These are phyloP conservation scores for Podospora tetraspora DNA, from an alignment of 495 filamentous ascomycete genomes.

Conservation along the genomic window DNA sequence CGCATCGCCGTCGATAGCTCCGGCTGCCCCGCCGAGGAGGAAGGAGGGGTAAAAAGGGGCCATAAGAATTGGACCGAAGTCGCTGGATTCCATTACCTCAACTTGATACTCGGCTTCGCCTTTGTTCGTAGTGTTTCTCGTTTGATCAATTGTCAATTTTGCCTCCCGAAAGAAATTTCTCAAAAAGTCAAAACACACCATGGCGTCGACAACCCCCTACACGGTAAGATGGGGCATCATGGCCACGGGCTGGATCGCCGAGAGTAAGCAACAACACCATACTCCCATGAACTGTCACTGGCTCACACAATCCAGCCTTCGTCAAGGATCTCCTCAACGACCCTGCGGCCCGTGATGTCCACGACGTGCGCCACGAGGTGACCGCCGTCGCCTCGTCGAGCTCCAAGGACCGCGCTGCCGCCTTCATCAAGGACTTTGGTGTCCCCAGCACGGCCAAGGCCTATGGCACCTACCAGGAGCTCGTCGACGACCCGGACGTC, in stretches of 20 bases:
- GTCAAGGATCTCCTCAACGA: constrained; percentile 76
- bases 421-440: constrained; percentile 64
- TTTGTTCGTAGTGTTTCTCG: not conserved
- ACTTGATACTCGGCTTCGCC: not conserved
- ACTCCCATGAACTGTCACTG: not conserved
- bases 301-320: constrained; percentile 43
- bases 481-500: constrained; percentile 69
- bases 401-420: constrained; percentile 57
- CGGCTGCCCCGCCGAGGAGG: not conserved
- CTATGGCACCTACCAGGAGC: constrained; percentile 75
- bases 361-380: constrained; percentile 72
- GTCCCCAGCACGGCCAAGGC: constrained; percentile 62
- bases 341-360: constrained; percentile 63
- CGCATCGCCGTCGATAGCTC: not conserved
- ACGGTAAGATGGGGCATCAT: constrained; percentile 75
- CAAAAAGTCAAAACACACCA: constrained; percentile 14
- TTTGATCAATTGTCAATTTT: not conserved
- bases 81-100: not conserved
- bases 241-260: constrained; percentile 76
- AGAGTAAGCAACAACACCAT: constrained; percentile 43
- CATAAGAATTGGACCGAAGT: not conserved
- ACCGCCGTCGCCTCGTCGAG: constrained; percentile 78
- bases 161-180: not conserved
- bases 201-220: constrained; percentile 47
- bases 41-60: not conserved